Percentiles rank a stretch among this genome's conserved stretches.
These are phyloP conservation scores for Mucor plumbeus DNA, from an alignment of 371 early-diverging fungal species.

Conservation along the genomic window DNA sequence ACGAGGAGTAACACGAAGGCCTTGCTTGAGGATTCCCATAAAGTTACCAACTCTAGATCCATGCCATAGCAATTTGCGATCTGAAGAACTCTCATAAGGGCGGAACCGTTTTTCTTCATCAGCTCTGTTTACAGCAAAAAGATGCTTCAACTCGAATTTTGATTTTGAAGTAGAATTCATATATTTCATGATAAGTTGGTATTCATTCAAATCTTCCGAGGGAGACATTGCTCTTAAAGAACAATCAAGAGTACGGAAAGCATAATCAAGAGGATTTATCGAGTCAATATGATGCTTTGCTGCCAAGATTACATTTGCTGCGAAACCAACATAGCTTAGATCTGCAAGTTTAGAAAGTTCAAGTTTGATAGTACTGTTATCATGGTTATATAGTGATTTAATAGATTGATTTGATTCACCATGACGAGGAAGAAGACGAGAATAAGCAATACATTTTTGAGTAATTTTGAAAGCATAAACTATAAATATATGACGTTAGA, in stretches of 20 bases:
- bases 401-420: background rate
- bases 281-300: slow-evolving; percentile 45
- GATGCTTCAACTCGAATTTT: slow-evolving; percentile 45
- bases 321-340: slow-evolving; percentile 54
- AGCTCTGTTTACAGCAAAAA: slow-evolving; percentile 39
- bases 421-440: slow-evolving; percentile 22
- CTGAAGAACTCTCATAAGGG: slow-evolving; percentile 28
- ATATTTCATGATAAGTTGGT: slow-evolving; percentile 46
- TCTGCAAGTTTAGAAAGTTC: slow-evolving; percentile 43
- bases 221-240: slow-evolving; percentile 31
- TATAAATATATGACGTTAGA: background rate
- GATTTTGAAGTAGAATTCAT: slow-evolving; percentile 39
- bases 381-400: slow-evolving; percentile 2
- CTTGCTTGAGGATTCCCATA: slow-evolving; percentile 56
- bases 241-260: slow-evolving; percentile 48
- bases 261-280: slow-evolving; percentile 60
- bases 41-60: slow-evolving; percentile 52
- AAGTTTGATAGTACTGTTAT: slow-evolving; percentile 8
- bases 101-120: slow-evolving; percentile 36
- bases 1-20: slow-evolving; percentile 43
- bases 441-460: slow-evolving; percentile 26
- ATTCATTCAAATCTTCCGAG: slow-evolving; percentile 23
- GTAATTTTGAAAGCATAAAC: slow-evolving; percentile 21
- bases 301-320: slow-evolving; percentile 56
- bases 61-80: slow-evolving; percentile 59